phyloP scores from a whole-genome alignment of 768 basidiomycete genomes.

The Boletus subcaerulescens region DNA sequence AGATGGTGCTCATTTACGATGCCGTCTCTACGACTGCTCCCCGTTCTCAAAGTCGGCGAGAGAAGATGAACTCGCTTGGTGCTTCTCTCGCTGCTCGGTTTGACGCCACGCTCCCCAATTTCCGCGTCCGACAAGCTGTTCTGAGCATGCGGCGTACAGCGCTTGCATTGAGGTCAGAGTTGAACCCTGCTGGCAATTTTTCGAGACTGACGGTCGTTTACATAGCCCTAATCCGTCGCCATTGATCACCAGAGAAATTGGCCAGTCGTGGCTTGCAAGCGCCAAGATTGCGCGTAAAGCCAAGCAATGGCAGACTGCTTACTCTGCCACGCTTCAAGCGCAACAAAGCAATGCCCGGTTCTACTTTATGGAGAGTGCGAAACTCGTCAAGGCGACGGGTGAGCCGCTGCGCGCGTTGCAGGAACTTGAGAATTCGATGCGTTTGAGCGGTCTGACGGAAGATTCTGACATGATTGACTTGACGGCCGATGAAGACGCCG shows the following conservation, averaged over 20 bases:
- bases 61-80: constrained; percentile 39
- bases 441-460: constrained; percentile 45
- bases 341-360: constrained; percentile 67
- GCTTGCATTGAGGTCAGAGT: constrained; percentile 64
- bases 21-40: constrained; percentile 39
- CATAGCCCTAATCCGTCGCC: constrained; percentile 27
- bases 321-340: constrained; percentile 92
- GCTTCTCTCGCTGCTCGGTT: constrained; percentile 60
- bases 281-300: constrained; percentile 97
- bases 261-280: constrained; percentile 85
- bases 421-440: constrained; percentile 78
- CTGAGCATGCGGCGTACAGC: constrained; percentile 88
- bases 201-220: constrained; percentile 8
- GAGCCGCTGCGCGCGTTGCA: constrained; percentile 83
- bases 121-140: constrained; percentile 83
- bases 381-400: constrained; percentile 73
- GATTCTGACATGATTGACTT: constrained; percentile 51
- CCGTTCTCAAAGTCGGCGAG: constrained; percentile 37
- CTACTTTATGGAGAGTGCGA: constrained; percentile 88
- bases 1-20: constrained; percentile 68
- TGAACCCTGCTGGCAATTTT: not conserved
- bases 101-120: constrained; percentile 78
- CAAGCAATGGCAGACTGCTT: constrained; percentile 94
- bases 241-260: constrained; percentile 57
- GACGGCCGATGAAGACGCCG: constrained; percentile 48